Evolutionary conservation across 371 early-diverging fungal species (phyloP).

Genomic region (Phascolomyces articulosus): DNA sequence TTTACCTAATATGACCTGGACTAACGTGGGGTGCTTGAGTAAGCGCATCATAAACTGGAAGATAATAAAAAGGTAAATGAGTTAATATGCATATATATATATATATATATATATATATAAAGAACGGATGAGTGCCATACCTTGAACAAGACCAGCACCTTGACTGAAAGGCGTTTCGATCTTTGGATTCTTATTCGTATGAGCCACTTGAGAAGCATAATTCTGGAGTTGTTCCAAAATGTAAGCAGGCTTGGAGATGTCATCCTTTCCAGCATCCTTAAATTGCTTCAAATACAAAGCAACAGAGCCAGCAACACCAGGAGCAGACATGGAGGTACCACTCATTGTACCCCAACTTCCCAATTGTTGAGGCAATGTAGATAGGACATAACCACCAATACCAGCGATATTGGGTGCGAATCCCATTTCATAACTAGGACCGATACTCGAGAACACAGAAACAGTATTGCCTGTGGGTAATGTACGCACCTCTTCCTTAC

Average conservation of each 20-base stretch:
- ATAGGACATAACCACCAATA: slow-evolving; percentile 72
- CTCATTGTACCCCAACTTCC: slow-evolving; percentile 56
- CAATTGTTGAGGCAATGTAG: slow-evolving; percentile 60
- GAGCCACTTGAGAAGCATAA: slow-evolving; percentile 37
- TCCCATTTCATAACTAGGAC: slow-evolving; percentile 35
- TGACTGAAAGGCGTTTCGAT: slow-evolving; percentile 46
- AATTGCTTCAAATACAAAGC: slow-evolving; percentile 58
- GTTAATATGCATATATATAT: background rate
- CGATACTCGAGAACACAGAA: slow-evolving; percentile 51
- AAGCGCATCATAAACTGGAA: slow-evolving; percentile 54
- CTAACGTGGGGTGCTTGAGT: slow-evolving; percentile 43
- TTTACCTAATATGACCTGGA: slow-evolving; percentile 57
- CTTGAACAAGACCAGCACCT: slow-evolving; percentile 76
- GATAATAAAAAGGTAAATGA: background rate
- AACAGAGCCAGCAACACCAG: slow-evolving; percentile 69
- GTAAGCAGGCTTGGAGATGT: slow-evolving; percentile 10
- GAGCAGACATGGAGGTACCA: slow-evolving; percentile 73
- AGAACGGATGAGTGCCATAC: slow-evolving; percentile 9
- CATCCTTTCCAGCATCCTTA: slow-evolving; percentile 5
- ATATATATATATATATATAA: background rate
- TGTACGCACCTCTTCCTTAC: slow-evolving; percentile 5
- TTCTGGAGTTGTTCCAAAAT: slow-evolving; percentile 47
- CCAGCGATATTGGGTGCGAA: slow-evolving; percentile 61
- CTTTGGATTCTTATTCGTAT: slow-evolving; percentile 7
- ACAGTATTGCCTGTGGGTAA: slow-evolving; percentile 36